Percentiles rank a stretch among this genome's conserved stretches.
Conservation (phyloP, 2,329 filamentous ascomycete genomes). For the Cryphonectria naterciae region DNA sequence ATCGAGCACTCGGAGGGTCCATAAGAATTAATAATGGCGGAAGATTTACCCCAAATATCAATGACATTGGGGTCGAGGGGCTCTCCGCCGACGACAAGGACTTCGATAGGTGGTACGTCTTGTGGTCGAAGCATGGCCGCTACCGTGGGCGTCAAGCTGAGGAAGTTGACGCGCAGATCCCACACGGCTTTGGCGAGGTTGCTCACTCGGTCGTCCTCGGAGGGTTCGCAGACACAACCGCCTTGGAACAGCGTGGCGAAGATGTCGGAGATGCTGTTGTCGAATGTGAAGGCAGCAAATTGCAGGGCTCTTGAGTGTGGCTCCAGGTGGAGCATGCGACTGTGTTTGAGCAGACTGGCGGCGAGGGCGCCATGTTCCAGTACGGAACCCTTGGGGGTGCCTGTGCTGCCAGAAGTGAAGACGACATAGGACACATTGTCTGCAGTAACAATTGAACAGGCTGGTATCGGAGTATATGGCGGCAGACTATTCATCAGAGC, state of each 20-base stretch:
- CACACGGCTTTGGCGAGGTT: slow-evolving; percentile 55
- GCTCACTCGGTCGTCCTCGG: slow-evolving; percentile 51
- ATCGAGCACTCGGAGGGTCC: slow-evolving; percentile 36
- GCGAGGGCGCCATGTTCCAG: slow-evolving; percentile 1
- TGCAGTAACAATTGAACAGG: background rate
- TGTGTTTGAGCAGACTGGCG: background rate
- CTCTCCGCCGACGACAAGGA: slow-evolving; percentile 42
- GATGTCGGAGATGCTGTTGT: slow-evolving; percentile 56
- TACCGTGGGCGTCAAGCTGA: slow-evolving; percentile 62
- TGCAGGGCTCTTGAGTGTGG: slow-evolving; percentile 34
- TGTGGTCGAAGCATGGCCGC: slow-evolving; percentile 48
- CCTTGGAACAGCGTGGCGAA: slow-evolving; percentile 57
- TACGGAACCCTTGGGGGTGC: slow-evolving; percentile 45
- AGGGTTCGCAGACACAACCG: slow-evolving; percentile 64
- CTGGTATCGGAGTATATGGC: background rate
- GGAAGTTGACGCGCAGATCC: slow-evolving; percentile 54
- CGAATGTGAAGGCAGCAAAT: slow-evolving; percentile 54
- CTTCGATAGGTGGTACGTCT: slow-evolving; percentile 42
- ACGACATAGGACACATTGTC: slow-evolving; percentile 41
- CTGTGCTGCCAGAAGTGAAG: slow-evolving; percentile 58
- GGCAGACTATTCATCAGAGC: background rate
- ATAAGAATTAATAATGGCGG: slow-evolving; percentile 34
- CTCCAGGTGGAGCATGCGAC: background rate
- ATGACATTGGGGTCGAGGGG: slow-evolving; percentile 12
- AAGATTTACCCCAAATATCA: slow-evolving; percentile 2